Conservation (phyloP, 106 monocot genomes). For the Acorus gramineus region DNA sequence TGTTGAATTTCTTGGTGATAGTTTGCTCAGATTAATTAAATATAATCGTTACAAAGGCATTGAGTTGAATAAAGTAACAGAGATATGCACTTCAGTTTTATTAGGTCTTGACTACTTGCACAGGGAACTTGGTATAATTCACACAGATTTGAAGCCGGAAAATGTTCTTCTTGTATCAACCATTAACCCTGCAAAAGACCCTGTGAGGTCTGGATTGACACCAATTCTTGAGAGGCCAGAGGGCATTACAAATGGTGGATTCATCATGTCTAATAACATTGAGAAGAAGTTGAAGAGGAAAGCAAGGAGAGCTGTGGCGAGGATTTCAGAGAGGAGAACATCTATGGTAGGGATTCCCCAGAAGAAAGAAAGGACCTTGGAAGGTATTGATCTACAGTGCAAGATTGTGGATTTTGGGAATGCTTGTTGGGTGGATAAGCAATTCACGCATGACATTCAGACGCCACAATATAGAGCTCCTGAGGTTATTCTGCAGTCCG, state of each 20-base stretch:
- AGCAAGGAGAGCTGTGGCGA: conserved; percentile 62
- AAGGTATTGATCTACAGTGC: conserved; percentile 72
- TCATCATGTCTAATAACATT: conserved; percentile 14
- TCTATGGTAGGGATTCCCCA: conserved; percentile 43
- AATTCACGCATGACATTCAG: conserved; percentile 64
- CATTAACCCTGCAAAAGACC: conserved; percentile 86
- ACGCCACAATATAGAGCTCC: conserved; percentile 90
- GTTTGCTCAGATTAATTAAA: conserved; percentile 65
- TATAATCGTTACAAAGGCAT: conserved; percentile 79
- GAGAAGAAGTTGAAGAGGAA: conserved; percentile 67
- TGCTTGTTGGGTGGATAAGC: conserved; percentile 72
- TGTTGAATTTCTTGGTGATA: conserved; percentile 78
- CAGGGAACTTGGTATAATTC: conserved; percentile 67
- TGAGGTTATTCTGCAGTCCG: conserved; percentile 81
- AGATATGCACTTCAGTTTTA: conserved; percentile 61
- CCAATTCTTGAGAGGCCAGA: conserved; percentile 72
- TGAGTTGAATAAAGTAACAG: conserved; percentile 50
- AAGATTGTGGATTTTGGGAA: conserved; percentile 97
- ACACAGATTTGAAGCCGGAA: conserved; percentile 87
- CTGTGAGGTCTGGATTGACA: conserved; percentile 44
- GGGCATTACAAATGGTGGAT: conserved; percentile 31
- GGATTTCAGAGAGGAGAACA: conserved; percentile 50
- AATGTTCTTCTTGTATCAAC: conserved; percentile 84
- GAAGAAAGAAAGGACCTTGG: conserved; percentile 44
- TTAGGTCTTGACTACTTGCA: conserved; percentile 82